These are phyloP conservation scores for Plenodomus lindquistii DNA, from an alignment of 2,329 filamentous ascomycete species.

Conservation along the genomic window DNA sequence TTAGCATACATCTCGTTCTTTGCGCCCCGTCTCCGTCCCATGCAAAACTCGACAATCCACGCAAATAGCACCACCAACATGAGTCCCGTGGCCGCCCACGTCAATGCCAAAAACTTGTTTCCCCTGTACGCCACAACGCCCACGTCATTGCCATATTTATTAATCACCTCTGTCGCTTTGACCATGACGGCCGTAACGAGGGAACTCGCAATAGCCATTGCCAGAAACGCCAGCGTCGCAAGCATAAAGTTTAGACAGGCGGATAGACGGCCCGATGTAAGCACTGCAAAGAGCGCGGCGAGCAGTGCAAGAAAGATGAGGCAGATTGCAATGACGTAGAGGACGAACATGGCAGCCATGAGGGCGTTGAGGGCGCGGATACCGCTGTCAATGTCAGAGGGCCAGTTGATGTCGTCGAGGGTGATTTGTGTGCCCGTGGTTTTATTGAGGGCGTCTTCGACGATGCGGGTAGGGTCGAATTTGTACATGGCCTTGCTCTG, in stretches of 20 bases:
- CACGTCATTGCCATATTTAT: conserved; percentile 55
- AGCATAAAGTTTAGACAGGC: conserved; percentile 56
- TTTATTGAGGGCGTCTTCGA: conserved; percentile 55
- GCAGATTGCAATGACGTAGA: conserved; percentile 63
- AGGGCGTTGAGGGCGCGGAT: conserved; percentile 56
- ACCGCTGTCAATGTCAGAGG: conserved; percentile 58
- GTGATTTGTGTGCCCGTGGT: conserved; percentile 49
- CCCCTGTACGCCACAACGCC: conserved; percentile 57
- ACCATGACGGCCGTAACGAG: conserved; percentile 67
- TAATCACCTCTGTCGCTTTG: conserved; percentile 58
- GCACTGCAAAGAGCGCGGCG: conserved; percentile 50
- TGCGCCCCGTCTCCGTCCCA: conserved; percentile 20
- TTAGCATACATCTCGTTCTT: conserved; percentile 19
- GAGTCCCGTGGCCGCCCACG: conserved; percentile 59
- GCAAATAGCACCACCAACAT: conserved; percentile 45
- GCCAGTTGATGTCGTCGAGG: conserved; percentile 60
- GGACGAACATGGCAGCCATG: conserved; percentile 58
- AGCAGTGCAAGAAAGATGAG: conserved; percentile 57
- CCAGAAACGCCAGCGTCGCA: conserved; percentile 56
- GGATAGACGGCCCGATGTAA: conserved; percentile 51
- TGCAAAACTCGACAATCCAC: conserved; percentile 38
- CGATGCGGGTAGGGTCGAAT: conserved; percentile 58
- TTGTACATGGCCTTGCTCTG: conserved; percentile 58
- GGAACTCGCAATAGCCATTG: conserved; percentile 73
- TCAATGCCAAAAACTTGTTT: conserved; percentile 60